Conservation (phyloP, 2,329 filamentous ascomycete species). For the Scedosporium minutisporum region DNA sequence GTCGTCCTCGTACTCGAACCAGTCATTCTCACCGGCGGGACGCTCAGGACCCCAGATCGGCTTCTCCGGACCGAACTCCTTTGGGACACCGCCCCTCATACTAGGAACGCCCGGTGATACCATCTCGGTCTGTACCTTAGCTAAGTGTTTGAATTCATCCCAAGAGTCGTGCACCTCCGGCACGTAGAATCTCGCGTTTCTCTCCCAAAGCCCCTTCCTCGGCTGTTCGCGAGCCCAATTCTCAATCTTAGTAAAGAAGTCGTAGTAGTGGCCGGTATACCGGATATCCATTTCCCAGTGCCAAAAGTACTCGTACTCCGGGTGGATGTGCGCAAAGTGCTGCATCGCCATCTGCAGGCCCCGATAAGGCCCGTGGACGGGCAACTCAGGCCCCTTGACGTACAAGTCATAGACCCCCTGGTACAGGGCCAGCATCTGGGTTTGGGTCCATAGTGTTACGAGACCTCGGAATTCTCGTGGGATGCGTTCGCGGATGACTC, state of each 20-base stretch:
- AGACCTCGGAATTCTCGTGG: slow-evolving; percentile 82
- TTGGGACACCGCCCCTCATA: slow-evolving; percentile 26
- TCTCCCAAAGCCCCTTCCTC: slow-evolving; percentile 72
- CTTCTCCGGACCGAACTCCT: slow-evolving; percentile 33
- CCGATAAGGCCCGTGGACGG: slow-evolving; percentile 86
- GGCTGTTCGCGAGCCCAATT: slow-evolving; percentile 65
- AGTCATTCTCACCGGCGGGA: slow-evolving; percentile 57
- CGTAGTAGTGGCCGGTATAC: slow-evolving; percentile 80
- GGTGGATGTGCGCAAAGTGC: slow-evolving; percentile 79
- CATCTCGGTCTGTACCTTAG: slow-evolving; percentile 65
- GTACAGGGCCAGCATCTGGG: slow-evolving; percentile 85
- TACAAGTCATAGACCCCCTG: slow-evolving; percentile 76
- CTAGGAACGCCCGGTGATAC: slow-evolving; percentile 47
- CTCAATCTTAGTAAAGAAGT: slow-evolving; percentile 59
- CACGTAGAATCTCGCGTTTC: slow-evolving; percentile 68
- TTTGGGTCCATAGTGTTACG: slow-evolving; percentile 86
- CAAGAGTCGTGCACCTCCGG: slow-evolving; percentile 67
- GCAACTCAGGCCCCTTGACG: slow-evolving; percentile 53
- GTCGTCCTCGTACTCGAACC: slow-evolving; percentile 64
- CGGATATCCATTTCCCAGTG: slow-evolving; percentile 93
- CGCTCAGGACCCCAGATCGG: slow-evolving; percentile 79
- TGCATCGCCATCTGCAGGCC: slow-evolving; percentile 92
- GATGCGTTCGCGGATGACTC: slow-evolving; percentile 56
- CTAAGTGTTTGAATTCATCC: slow-evolving; percentile 68
- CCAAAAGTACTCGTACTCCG: slow-evolving; percentile 87